Evolutionary conservation across 768 basidiomycete genomes (phyloP).

Genomic region (Pluteus cervinus): DNA sequence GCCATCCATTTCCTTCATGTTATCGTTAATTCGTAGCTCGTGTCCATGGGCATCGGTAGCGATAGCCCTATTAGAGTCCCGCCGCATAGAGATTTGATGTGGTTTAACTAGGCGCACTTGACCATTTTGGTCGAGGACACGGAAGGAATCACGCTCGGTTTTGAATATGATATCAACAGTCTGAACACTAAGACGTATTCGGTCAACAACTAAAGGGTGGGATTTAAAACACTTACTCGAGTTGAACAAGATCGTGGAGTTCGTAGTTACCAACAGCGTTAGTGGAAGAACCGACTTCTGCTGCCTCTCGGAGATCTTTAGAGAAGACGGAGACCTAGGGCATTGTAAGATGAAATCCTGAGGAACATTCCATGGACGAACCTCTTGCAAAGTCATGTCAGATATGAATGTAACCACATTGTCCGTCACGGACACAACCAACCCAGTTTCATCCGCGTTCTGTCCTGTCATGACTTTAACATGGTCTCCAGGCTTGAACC

Average conservation of each 20-base stretch:
- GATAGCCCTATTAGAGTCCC: constrained; percentile 74
- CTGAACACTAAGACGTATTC: constrained; percentile 52
- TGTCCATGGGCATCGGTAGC: constrained; percentile 88
- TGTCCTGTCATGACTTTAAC: constrained; percentile 97
- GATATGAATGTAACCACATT: constrained; percentile 93
- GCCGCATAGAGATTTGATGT: constrained; percentile 90
- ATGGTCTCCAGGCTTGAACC: constrained; percentile 96
- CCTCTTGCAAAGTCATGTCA: constrained; percentile 97
- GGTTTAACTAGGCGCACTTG: constrained; percentile 86
- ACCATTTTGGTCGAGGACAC: constrained; percentile 92
- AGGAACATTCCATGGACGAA: constrained; percentile 20
- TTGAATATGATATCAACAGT: constrained; percentile 98
- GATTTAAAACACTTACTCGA: constrained; percentile 63
- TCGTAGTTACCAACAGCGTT: constrained; percentile 93
- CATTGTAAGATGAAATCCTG: constrained; percentile 5
- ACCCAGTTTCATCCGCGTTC: constrained; percentile 91
- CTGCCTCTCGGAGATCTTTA: constrained; percentile 94
- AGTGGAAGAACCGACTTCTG: constrained; percentile 90
- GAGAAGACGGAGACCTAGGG: constrained; percentile 90
- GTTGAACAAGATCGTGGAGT: constrained; percentile 91
- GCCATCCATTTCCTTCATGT: constrained; percentile 87
- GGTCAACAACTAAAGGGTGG: constrained; percentile 5
- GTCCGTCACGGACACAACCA: constrained; percentile 87
- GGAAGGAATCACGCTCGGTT: constrained; percentile 93
- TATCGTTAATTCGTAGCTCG: constrained; percentile 82